phyloP scores from a whole-genome alignment of 1,139 yeast species.

The Arxiozyma slooffiae region DNA sequence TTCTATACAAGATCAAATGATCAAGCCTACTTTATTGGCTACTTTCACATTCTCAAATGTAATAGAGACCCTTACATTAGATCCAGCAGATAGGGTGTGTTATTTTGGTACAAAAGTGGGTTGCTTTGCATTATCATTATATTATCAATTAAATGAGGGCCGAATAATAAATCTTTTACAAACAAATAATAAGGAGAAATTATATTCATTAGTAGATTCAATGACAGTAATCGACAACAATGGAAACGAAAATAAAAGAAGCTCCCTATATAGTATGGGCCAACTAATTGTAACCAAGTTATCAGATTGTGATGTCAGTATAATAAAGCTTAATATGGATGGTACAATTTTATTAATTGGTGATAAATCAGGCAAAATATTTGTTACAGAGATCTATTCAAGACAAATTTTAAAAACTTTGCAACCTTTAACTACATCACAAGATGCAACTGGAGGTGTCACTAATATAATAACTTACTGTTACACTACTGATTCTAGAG shows the following conservation, averaged over 20 bases:
- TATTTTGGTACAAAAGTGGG: slow-evolving; percentile 69
- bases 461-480: slow-evolving; percentile 31
- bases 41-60: slow-evolving; percentile 61
- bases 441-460: slow-evolving; percentile 27
- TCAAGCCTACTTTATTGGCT: slow-evolving; percentile 38
- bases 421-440: slow-evolving; percentile 39
- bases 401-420: slow-evolving; percentile 64
- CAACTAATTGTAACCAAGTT: slow-evolving; percentile 20
- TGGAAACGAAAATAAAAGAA: slow-evolving; percentile 6
- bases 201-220: slow-evolving; percentile 22
- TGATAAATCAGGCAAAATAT: slow-evolving; percentile 57
- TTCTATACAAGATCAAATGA: not conserved
- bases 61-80: slow-evolving; percentile 53
- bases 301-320: slow-evolving; percentile 35
- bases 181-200: slow-evolving; percentile 13
- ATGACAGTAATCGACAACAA: slow-evolving; percentile 3
- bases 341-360: slow-evolving; percentile 71
- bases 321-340: slow-evolving; percentile 57
- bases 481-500: slow-evolving; percentile 6
- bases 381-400: slow-evolving; percentile 63
- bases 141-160: slow-evolving; percentile 15
- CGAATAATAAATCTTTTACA: slow-evolving; percentile 22
- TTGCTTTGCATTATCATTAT: slow-evolving; percentile 20
- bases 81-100: slow-evolving; percentile 69
- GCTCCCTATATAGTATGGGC: slow-evolving; percentile 21